phyloP scores from a whole-genome alignment of 176 grass and related monocot species.

The Aegilops longissima region DNA sequence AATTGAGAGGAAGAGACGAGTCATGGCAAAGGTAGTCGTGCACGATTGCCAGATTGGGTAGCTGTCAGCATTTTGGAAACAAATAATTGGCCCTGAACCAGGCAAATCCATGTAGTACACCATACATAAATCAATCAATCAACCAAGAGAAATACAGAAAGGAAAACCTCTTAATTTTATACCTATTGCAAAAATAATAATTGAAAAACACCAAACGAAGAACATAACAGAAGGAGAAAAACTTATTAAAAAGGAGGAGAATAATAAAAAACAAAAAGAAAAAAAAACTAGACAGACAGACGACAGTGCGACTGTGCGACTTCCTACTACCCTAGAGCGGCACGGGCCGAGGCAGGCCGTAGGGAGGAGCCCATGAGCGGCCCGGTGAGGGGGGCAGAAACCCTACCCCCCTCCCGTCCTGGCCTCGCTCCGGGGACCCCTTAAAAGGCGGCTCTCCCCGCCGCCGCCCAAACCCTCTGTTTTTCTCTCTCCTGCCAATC shows the following conservation, averaged over 20 bases:
- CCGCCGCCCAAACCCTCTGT: slow-evolving; percentile 42
- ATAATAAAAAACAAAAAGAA: neutral
- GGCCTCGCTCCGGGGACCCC: neutral
- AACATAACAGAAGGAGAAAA: neutral
- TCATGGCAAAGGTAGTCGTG: neutral
- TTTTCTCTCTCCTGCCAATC: slow-evolving; percentile 58
- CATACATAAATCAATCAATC: too few relatives aligned
- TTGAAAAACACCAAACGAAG: neutral
- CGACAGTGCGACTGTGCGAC: too few relatives aligned
- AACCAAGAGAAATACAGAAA: too few relatives aligned
- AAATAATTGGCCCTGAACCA: neutral
- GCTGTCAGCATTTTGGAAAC: neutral
- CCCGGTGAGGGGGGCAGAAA: neutral
- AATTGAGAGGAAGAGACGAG: neutral
- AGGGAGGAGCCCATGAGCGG: slow-evolving; percentile 6
- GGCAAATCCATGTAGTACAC: too few relatives aligned
- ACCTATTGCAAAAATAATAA: too few relatives aligned
- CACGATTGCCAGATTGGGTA: neutral
- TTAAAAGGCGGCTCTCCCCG: slow-evolving; percentile 55
- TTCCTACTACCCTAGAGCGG: too few relatives aligned
- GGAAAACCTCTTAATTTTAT: too few relatives aligned
- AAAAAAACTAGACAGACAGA: neutral
- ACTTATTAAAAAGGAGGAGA: neutral
- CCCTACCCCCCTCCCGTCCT: slow-evolving; percentile 32
- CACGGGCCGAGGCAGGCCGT: neutral